phyloP scores from a whole-genome alignment of 495 filamentous ascomycete species.

The Emericellopsis terricola region DNA sequence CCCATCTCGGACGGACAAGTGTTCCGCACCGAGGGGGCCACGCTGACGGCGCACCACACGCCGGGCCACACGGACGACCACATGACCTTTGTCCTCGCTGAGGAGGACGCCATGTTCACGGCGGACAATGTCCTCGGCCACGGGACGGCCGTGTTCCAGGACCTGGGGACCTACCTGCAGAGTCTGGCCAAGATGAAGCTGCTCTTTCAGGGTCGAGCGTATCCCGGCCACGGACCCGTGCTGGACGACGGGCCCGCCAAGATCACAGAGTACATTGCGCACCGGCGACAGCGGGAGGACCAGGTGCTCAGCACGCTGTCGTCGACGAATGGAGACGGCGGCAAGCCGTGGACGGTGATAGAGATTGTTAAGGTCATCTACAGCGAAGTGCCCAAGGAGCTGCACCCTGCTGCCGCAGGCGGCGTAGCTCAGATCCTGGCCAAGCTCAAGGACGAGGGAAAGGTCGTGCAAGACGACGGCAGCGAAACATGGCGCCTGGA shows the following conservation, averaged over 20 bases:
- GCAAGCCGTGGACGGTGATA: conserved; percentile 42
- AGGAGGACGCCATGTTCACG: conserved; percentile 69
- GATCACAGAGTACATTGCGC: conserved; percentile 52
- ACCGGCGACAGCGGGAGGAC: conserved; percentile 50
- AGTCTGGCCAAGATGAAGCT: conserved; percentile 44
- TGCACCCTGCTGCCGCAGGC: conserved; percentile 54
- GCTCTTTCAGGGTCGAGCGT: conserved; percentile 39
- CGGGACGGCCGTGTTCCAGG: conserved; percentile 67
- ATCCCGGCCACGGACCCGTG: conserved; percentile 63
- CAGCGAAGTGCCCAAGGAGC: conserved; percentile 49
- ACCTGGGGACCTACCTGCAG: conserved; percentile 46
- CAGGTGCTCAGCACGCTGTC: conserved; percentile 26
- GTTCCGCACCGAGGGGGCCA: conserved; percentile 53
- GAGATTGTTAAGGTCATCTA: conserved; percentile 81
- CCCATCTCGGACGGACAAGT: conserved; percentile 44
- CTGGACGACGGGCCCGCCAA: conserved; percentile 40
- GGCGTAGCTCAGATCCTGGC: conserved; percentile 50
- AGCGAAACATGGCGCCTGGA: conserved; percentile 27
- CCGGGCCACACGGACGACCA: conserved; percentile 72
- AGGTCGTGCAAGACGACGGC: conserved; percentile 30
- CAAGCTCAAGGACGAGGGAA: conserved; percentile 53
- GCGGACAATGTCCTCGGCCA: conserved; percentile 78
- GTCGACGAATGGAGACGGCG: conserved; percentile 7
- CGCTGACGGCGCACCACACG: conserved; percentile 45
- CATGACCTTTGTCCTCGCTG: conserved; percentile 49